Base-by-base conservation (phyloP, 208 protist species). In the Leishmania major region DNA sequence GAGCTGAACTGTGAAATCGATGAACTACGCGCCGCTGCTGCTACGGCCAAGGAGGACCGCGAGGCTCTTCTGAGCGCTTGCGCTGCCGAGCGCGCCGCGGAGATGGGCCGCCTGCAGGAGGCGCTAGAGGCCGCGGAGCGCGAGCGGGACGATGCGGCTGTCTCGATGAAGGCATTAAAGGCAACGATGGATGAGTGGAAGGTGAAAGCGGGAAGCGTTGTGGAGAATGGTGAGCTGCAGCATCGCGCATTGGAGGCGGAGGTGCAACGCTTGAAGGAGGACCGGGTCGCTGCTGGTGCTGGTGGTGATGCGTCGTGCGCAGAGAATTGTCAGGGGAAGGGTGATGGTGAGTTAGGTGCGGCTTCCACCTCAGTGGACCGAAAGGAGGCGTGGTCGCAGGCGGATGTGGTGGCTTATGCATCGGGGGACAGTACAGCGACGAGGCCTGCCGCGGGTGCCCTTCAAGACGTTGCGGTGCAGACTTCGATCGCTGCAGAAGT, bases 171-270 rank as follows among this genome's bases (percentile, higher is more conserved):
- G 8, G 45, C 67, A 3, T 51, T 47, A 7, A 17, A 5, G 15
- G 77, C n/a, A 47, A 31, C 40, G 3, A 45, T 49, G 25, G 57
- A 81, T 2, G 49, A 10, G 3, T 43, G n/a, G 75, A 57, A 69
- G 55, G 74, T 5, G 31, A 57, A 77, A 51, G 49, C 47, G 75
- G 22, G 31, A 7, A n/a, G 0, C 37, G 49, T 37, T 51, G 64
- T 49, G 55, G 31, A 78, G 45, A 70, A 89, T 19, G 78, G 78
- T 5, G 78, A 89, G 85, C 0, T 57, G 31, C 78, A 82, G 82
- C 78, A 75, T 13, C 62, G 75, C 11, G 75, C 81, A n/a, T 62
- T 82, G 43, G 43, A 77, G 31, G 60, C 10, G 43, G 57, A 71
- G 75, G 75, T 84, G 31, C 35, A n/a, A 11, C 31, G n/a, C 43